These are phyloP conservation scores for Azolla pinnata DNA, from an alignment of 75 land plant genomes.

Conservation along the genomic window DNA sequence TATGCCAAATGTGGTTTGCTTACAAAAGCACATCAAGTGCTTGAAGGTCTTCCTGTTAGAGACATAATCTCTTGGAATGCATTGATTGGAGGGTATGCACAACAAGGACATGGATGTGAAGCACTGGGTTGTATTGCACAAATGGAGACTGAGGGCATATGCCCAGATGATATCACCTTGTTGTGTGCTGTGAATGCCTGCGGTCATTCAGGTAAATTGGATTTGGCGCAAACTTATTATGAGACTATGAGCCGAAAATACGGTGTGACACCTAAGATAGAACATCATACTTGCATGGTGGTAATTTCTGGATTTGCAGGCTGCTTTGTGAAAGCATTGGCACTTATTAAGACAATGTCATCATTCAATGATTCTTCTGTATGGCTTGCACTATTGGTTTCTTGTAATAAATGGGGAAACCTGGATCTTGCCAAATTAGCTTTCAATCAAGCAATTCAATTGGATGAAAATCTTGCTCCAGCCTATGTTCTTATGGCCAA, in stretches of 20 bases:
- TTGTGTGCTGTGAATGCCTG: slow-evolving; percentile 14
- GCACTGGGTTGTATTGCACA: slow-evolving; percentile 21
- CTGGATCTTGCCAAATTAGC: slow-evolving; percentile 36
- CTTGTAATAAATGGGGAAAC: slow-evolving; percentile 35
- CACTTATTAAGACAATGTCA: slow-evolving; percentile 20
- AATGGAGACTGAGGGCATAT: slow-evolving; percentile 16
- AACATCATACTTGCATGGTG: slow-evolving; percentile 30
- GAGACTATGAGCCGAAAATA: not conserved
- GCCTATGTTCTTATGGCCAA: not conserved
- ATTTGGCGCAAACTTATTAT: not conserved
- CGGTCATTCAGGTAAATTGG: not conserved
- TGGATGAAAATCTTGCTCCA: not conserved
- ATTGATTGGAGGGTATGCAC: slow-evolving; percentile 30
- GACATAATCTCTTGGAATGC: slow-evolving; percentile 31
- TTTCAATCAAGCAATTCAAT: slow-evolving; percentile 19
- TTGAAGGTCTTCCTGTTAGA: slow-evolving; percentile 22
- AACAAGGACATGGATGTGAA: slow-evolving; percentile 25
- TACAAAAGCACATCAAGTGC: slow-evolving; percentile 19
- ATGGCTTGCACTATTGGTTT: slow-evolving; percentile 48
- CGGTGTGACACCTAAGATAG: slow-evolving; percentile 30
- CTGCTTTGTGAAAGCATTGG: slow-evolving; percentile 20
- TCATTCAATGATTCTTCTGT: slow-evolving; percentile 30
- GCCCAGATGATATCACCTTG: slow-evolving; percentile 14
- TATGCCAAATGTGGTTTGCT: slow-evolving; percentile 36
- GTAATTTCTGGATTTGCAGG: slow-evolving; percentile 36